Percentiles rank a stretch among this genome's conserved stretches.
Conservation (phyloP, 768 basidiomycete genomes). For the Naganishia randhawae region DNA sequence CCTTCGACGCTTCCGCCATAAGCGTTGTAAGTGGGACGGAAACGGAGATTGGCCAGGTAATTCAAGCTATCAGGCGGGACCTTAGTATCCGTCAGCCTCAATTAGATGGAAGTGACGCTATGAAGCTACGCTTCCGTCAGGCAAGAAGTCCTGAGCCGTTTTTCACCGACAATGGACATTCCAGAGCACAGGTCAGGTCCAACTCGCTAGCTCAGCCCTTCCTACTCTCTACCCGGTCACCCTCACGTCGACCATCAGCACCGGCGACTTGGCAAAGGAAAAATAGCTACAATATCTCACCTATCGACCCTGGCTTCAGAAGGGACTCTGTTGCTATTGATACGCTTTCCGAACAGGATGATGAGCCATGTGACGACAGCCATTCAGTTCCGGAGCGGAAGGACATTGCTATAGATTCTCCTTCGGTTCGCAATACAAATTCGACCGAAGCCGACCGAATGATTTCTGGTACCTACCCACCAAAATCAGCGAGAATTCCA, state of each 20-base stretch:
- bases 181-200: background rate
- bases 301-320: background rate
- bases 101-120: background rate
- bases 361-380: background rate
- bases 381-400: background rate
- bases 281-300: background rate
- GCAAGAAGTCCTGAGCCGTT: background rate
- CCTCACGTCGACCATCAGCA: constrained; percentile 14
- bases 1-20: constrained; percentile 16
- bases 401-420: background rate
- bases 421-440: background rate
- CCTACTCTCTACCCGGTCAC: background rate
- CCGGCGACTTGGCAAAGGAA: background rate
- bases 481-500: background rate
- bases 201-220: constrained; percentile 17
- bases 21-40: constrained; percentile 24
- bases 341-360: background rate
- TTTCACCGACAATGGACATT: background rate
- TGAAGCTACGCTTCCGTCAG: background rate
- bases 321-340: background rate
- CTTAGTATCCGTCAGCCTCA: constrained; percentile 18
- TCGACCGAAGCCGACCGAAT: background rate
- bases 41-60: constrained; percentile 26
- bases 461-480: background rate
- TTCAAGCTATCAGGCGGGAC: constrained; percentile 25